Evolutionary conservation across 2,329 filamentous ascomycete genomes (phyloP), one percentile per base, ranked within the genome.

Genomic region (Diplodia corticola): DNA sequence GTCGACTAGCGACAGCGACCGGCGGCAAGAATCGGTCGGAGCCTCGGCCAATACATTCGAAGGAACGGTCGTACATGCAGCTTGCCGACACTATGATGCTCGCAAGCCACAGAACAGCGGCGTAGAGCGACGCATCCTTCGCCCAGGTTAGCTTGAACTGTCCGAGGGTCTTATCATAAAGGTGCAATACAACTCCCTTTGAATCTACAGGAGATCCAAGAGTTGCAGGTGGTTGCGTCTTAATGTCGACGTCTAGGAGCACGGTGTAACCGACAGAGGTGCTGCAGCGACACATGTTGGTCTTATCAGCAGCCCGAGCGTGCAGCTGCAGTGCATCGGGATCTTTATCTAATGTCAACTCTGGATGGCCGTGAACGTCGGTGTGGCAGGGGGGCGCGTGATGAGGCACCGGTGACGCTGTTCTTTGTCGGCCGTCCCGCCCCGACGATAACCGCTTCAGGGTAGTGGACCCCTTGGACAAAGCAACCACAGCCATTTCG

Each of bases 341-440:
- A 2, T 22, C 15, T 44, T 61, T 50, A 35, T 61, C 57, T 35
- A 49, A 35, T 61, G 44, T 17, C 28, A 61, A 49, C 57, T 40
- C 7, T n/a, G n/a, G 24, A 33, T n/a, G n/a, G 20, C 57, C 44
- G 26, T 24, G 28, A 28, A 46, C n/a, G 48, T 46, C 57, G 44
- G 40, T 35, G 40, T 48, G 24, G 15, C 10, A n/a, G 9, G 6
- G 24, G 57, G 48, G 40, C 57, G 37, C 57, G 24, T 61, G 57
- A 61, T 61, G 55, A 61, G 30, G 48, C n/a, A 22, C 20, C 57
- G 57, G 57, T 61, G 57, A 61, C 57, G 20, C 17, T 20, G 28
- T 35, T 20, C 51, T 35, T 10, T 49, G 57, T 61, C 57, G 57
- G 57, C 26, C 26, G 5, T 33, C 6, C 57, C 57, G 57, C 24